A percentile compares a stretch with the other conserved stretches of the same genome.
Evolutionary conservation across 208 protist genomes (phyloP).

Genomic region (Strigomonas culicis): DNA sequence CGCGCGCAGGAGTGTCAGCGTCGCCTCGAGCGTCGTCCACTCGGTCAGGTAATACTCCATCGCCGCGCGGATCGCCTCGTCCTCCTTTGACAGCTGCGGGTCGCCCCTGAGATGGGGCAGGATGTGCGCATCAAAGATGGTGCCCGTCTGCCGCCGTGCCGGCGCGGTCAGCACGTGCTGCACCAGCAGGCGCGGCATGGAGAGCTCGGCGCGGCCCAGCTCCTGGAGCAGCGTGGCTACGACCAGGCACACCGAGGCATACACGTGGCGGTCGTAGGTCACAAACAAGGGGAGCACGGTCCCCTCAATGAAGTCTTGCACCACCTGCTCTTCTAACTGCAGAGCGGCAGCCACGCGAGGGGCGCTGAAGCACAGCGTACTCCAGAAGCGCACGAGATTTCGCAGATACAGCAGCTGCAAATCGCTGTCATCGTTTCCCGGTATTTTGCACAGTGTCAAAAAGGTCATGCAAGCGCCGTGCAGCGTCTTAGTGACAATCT

Average conservation of each 20-base stretch:
- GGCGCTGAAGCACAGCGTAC: conserved; percentile 31
- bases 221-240: conserved; percentile 29
- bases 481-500: conserved; percentile 29
- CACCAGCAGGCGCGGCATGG: no score
- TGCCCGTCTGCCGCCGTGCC: conserved; percentile 9
- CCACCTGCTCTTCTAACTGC: conserved; percentile 27
- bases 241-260: conserved; percentile 47
- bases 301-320: conserved; percentile 39
- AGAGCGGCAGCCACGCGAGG: conserved; percentile 38
- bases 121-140: conserved; percentile 47
- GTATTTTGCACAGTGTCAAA: conserved; percentile 78
- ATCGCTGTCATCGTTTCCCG: conserved; percentile 47
- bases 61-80: conserved; percentile 22
- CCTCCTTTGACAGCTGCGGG: conserved; percentile 32
- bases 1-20: conserved; percentile 44
- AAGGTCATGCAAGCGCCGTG: conserved; percentile 41
- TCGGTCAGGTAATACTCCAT: conserved; percentile 26
- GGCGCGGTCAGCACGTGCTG: conserved; percentile 18
- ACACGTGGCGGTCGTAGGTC: conserved; percentile 45
- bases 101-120: conserved; percentile 35
- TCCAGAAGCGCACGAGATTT: conserved; percentile 63
- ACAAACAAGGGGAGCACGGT: conserved; percentile 61
- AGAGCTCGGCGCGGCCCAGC: conserved; percentile 15
- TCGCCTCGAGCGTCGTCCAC: conserved; percentile 52
- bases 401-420: conserved; percentile 54